Base-by-base conservation (phyloP, 2,329 filamentous ascomycete genomes). In the Coniochaeta ligniaria region DNA sequence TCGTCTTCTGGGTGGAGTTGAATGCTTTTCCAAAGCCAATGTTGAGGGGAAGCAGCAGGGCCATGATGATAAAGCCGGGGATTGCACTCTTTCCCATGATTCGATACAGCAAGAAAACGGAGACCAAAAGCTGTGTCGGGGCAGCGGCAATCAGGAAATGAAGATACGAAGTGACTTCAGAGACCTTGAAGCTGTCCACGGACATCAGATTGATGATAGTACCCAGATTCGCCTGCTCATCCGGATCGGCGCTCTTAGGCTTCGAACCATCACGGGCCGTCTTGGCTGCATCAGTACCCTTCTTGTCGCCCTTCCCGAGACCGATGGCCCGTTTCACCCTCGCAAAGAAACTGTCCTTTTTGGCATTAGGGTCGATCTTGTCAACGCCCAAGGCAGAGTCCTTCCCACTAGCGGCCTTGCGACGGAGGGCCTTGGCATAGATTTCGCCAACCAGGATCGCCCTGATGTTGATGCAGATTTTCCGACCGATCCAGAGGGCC, bases 161-260 rank as follows among this genome's bases (percentile, higher is more conserved):
- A 35, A 99, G 79, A 72, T 99, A 99, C 0, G 94, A 90, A 41
- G 92, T 95, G 62, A 96, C 88, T 72, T 99, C 95, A 63, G 91
- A 90, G 60, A 99, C 92, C 77, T 99, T 99, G 85, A 98, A 98
- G 56, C 94, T 97, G 78, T 99, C 96, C 45, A 99, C 96, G 12
- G 95, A 96, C 95, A 99, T 99, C 66, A 99, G 80, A 74, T 98
- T 99, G 78, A 99, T 99, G 69, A 99, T 97, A n/a, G 95, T 96
- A 64, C 96, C 95, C 58, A 96, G 83, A 63, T 95, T 97, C 43
- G 92, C 94, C 76, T 96, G 92, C 61, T 89, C 83, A 63, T 92
- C 88, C 20, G 76, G 57, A n/a, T 66, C 70, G 2, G 67, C 67
- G 59, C 77, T 73, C 59, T 72, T 73, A 59, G 73, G 73, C 45